A percentile compares a stretch with the other conserved stretches of the same genome.
Conservation (phyloP, 257 asterid genomes). For the Salvia splendens region DNA sequence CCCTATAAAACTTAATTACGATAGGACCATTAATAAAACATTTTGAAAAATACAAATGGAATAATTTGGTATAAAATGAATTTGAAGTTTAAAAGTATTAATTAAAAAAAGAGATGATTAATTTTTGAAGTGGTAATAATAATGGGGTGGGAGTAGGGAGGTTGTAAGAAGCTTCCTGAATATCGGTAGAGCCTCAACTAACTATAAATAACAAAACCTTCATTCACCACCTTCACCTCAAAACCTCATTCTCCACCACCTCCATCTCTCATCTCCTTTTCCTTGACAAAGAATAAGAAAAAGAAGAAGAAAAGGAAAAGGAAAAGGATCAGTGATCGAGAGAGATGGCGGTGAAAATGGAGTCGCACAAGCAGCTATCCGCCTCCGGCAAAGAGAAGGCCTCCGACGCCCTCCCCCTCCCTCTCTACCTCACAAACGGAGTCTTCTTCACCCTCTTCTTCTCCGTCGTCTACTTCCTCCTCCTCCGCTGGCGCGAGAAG, state of each 20-base stretch:
- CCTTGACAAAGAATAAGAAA: too few species aligned
- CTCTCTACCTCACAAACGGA: slow-evolving; percentile 41
- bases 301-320: too few species aligned
- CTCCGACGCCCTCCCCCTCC: slow-evolving; percentile 39
- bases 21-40: too few species aligned
- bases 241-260: not conserved
- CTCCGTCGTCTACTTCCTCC: slow-evolving; percentile 48
- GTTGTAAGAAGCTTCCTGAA: not conserved
- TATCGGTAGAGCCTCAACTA: not conserved
- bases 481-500: slow-evolving; percentile 49
- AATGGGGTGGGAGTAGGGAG: not conserved
- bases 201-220: slow-evolving; percentile 27
- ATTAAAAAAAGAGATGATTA: too few species aligned
- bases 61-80: too few species aligned
- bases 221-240: not conserved
- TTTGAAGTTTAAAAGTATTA: too few species aligned
- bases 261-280: slow-evolving; percentile 1
- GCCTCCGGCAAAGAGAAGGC: not conserved
- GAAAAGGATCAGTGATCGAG: too few species aligned
- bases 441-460: slow-evolving; percentile 45
- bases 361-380: not conserved
- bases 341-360: not conserved
- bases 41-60: too few species aligned
- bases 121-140: too few species aligned
- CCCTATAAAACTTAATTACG: too few species aligned